phyloP scores from a whole-genome alignment of 495 filamentous ascomycete genomes.

The Aspergillus carlsbadensis region DNA sequence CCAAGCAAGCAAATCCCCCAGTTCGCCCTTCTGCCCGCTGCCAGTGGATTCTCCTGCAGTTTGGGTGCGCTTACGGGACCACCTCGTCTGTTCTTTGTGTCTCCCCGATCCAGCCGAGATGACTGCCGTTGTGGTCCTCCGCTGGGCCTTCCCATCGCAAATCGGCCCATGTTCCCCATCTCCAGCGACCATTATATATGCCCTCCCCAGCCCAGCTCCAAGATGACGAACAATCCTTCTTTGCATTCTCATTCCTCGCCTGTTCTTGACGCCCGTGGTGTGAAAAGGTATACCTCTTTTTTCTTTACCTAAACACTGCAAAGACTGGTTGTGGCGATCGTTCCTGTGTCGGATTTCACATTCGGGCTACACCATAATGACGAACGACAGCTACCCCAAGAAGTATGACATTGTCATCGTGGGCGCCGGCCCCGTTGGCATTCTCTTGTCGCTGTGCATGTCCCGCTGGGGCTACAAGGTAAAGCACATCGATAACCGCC shows the following conservation, averaged over 20 bases:
- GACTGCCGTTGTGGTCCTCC: constrained; percentile 43
- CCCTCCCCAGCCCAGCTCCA: constrained; percentile 7
- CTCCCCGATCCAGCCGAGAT: constrained; percentile 40
- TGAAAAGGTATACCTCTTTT: constrained; percentile 1
- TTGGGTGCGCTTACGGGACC: constrained; percentile 1
- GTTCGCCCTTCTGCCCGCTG: background rate
- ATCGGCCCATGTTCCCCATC: constrained; percentile 23
- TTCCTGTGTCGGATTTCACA: background rate
- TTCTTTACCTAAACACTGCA: background rate
- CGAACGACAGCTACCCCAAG: constrained; percentile 32
- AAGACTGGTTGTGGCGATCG: background rate
- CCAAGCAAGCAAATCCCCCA: background rate
- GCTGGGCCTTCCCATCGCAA: constrained; percentile 17
- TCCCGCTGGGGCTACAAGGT: constrained; percentile 68
- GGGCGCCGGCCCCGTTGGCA: constrained; percentile 84
- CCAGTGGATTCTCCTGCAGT: background rate
- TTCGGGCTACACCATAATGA: constrained; percentile 31
- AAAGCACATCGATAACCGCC: constrained; percentile 66
- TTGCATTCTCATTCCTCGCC: background rate
- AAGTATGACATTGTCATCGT: constrained; percentile 78
- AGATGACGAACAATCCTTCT: constrained; percentile 13
- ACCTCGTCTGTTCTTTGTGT: background rate
- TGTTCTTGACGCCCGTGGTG: background rate
- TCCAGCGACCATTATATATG: constrained; percentile 35
- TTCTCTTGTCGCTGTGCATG: constrained; percentile 81